Evolutionary conservation across 2,329 filamentous ascomycete species (phyloP).

Genomic region (Colletotrichum nymphaeae): DNA sequence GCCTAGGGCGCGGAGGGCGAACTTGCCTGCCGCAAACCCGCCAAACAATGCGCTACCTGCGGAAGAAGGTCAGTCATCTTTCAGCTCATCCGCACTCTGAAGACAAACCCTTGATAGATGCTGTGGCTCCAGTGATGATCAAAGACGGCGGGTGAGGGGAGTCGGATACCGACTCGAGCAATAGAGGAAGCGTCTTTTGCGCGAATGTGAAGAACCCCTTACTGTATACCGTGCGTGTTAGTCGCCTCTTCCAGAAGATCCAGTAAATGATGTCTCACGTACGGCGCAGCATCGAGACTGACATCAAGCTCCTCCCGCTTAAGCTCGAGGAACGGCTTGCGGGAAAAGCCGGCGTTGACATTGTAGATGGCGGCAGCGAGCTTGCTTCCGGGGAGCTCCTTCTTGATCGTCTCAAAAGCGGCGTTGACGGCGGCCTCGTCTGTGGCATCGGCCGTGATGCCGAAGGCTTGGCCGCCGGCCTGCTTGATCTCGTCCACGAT

Average conservation of each 20-base stretch:
- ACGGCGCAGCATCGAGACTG: conserved; percentile 62
- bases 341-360: conserved; percentile 63
- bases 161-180: conserved; percentile 69
- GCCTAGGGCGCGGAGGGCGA: conserved; percentile 78
- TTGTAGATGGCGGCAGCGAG: conserved; percentile 79
- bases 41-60: neutral
- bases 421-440: conserved; percentile 48
- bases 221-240: conserved; percentile 45
- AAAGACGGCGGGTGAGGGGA: conserved; percentile 78
- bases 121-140: conserved; percentile 89
- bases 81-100: conserved; percentile 30
- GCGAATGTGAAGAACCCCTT: conserved; percentile 82
- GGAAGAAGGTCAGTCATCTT: neutral
- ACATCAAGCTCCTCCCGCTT: conserved; percentile 60
- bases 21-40: conserved; percentile 81
- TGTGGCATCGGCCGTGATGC: conserved; percentile 75
- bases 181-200: conserved; percentile 75
- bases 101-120: conserved; percentile 79
- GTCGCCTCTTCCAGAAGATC: too few species aligned
- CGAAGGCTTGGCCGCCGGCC: conserved; percentile 75
- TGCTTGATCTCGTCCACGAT: conserved; percentile 76
- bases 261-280: conserved; percentile 41
- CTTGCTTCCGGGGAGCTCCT: conserved; percentile 65
- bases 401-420: conserved; percentile 72
- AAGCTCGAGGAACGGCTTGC: conserved; percentile 70